Evolutionary conservation across 139 green algal genomes (phyloP).

Genomic region (Chlamydomonas sp.): DNA sequence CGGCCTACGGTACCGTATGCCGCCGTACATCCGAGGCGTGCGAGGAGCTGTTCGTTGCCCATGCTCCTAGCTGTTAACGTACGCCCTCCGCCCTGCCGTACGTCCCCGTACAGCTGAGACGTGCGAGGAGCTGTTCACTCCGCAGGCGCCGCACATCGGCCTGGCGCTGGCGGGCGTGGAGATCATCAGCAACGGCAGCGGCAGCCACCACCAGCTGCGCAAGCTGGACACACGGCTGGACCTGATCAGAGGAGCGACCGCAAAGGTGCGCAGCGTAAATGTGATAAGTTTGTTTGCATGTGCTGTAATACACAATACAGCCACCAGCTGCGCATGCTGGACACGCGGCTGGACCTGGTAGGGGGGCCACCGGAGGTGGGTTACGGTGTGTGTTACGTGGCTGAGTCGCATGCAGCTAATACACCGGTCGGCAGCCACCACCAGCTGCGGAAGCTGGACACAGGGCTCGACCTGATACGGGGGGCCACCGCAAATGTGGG

Average conservation of each 20-base stretch:
- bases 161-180: slow-evolving; percentile 89
- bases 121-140: slow-evolving; percentile 98
- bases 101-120: slow-evolving; percentile 71
- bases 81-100: not conserved
- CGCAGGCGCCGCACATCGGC: slow-evolving; percentile 74
- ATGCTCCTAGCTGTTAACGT: not conserved
- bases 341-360: too few species aligned
- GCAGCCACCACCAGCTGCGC: slow-evolving; percentile 92
- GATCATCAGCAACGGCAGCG: slow-evolving; percentile 95
- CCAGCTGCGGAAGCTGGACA: too few species aligned
- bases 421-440: too few species aligned
- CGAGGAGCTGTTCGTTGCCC: too few species aligned
- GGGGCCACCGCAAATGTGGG: too few species aligned
- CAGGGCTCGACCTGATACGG: too few species aligned
- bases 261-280: slow-evolving; percentile 65
- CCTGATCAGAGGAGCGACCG: slow-evolving; percentile 85
- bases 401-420: too few species aligned
- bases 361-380: too few species aligned
- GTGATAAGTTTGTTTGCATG: not conserved
- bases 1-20: too few species aligned
- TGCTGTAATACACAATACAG: not conserved
- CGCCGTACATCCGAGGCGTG: slow-evolving; percentile 77
- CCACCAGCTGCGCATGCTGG: not conserved
- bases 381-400: too few species aligned
- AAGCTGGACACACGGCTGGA: slow-evolving; percentile 92